phyloP scores from a whole-genome alignment of 345 rosid genomes.

The Murraya paniculata region DNA sequence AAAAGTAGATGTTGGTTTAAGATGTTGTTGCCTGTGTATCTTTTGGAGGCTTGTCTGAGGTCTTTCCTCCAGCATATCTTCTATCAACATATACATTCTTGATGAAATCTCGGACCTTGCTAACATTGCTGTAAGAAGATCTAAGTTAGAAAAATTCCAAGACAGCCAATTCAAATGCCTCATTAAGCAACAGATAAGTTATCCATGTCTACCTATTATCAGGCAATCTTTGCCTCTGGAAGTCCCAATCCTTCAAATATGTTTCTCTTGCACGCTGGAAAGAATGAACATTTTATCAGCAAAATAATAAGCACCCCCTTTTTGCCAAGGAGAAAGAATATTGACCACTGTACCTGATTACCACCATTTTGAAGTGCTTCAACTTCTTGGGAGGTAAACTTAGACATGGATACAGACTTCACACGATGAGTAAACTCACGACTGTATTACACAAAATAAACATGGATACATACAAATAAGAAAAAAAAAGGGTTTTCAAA shows the following conservation, averaged over 20 bases:
- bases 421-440: slow-evolving; percentile 99
- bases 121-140: slow-evolving; percentile 57
- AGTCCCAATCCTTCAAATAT: slow-evolving; percentile 83
- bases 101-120: slow-evolving; percentile 81
- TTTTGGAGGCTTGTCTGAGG: slow-evolving; percentile 65
- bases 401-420: slow-evolving; percentile 97
- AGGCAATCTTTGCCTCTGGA: slow-evolving; percentile 81
- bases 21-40: slow-evolving; percentile 60
- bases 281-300: slow-evolving; percentile 22
- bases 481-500: slow-evolving; percentile 10
- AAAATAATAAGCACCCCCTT: slow-evolving; percentile 6
- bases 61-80: slow-evolving; percentile 70
- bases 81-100: slow-evolving; percentile 76
- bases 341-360: slow-evolving; percentile 65
- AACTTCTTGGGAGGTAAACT: slow-evolving; percentile 92
- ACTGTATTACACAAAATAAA: slow-evolving; percentile 39
- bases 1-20: not conserved
- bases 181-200: slow-evolving; percentile 7
- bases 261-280: slow-evolving; percentile 90
- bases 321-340: slow-evolving; percentile 11
- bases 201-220: slow-evolving; percentile 85
- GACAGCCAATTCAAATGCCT: slow-evolving; percentile 1
- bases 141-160: slow-evolving; percentile 5
- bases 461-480: slow-evolving; percentile 3
- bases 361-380: slow-evolving; percentile 97